Conservation (phyloP, 495 filamentous ascomycete species). For the Podospora australis region DNA sequence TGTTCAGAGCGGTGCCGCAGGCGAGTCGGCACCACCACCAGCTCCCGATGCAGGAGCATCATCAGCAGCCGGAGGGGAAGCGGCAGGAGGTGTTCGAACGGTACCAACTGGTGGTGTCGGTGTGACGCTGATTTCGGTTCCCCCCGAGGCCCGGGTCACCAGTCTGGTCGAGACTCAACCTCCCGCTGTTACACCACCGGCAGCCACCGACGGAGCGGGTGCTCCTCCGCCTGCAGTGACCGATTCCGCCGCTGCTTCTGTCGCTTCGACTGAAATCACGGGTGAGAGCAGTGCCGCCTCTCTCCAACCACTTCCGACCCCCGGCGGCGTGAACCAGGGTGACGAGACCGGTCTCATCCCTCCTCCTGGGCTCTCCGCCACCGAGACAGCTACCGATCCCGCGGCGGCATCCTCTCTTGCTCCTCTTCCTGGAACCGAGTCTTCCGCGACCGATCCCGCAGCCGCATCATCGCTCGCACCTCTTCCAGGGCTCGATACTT, state of each 20-base stretch:
- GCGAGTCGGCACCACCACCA: neutral
- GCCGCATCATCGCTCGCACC: slow-evolving; percentile 1
- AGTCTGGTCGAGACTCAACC: slow-evolving; percentile 14
- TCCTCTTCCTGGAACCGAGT: neutral
- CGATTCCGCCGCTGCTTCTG: neutral
- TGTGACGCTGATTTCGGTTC: slow-evolving; percentile 22
- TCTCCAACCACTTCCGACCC: neutral
- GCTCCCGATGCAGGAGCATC: slow-evolving; percentile 1
- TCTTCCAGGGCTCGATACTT: slow-evolving; percentile 4
- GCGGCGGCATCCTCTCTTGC: neutral
- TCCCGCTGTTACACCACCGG: slow-evolving; percentile 4
- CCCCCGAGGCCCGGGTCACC: slow-evolving; percentile 13
- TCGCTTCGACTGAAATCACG: neutral
- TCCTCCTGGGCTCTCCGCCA: neutral
- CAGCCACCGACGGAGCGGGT: neutral
- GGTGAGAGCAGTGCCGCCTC: neutral
- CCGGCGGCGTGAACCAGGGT: neutral
- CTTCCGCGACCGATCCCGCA: neutral
- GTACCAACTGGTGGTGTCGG: slow-evolving; percentile 24
- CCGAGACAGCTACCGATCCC: neutral
- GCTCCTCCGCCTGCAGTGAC: neutral
- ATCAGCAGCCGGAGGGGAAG: slow-evolving; percentile 2
- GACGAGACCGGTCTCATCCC: neutral
- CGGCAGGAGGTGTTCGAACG: slow-evolving; percentile 1
- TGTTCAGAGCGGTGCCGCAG: neutral